Evolutionary conservation across 371 early-diverging fungal species (phyloP).

Genomic region (Funneliformis caledonium): DNA sequence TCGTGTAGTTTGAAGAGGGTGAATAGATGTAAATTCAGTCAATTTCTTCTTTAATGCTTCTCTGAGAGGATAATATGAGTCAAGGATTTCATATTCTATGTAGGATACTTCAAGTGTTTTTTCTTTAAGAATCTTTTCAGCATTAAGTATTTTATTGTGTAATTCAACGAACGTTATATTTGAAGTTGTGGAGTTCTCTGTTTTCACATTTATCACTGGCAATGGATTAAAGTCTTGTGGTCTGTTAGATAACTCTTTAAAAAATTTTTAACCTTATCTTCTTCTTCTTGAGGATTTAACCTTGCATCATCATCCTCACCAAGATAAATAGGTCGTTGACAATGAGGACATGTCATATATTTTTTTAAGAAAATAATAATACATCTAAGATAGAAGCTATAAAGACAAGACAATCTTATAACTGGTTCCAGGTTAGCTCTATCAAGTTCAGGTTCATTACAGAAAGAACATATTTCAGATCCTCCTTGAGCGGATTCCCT

Average conservation of each 20-base stretch:
- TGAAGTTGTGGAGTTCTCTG: neutral
- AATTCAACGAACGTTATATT: constrained; percentile 1
- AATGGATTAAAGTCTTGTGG: constrained; percentile 8
- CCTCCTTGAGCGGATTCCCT: neutral
- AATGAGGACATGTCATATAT: neutral
- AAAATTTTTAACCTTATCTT: constrained; percentile 5
- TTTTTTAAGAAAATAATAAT: too few species aligned
- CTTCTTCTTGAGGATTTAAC: constrained; percentile 16
- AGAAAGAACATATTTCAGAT: constrained; percentile 9
- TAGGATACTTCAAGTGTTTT: neutral
- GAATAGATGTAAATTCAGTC: neutral
- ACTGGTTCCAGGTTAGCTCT: too few species aligned
- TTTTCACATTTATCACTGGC: neutral
- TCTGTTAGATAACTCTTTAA: constrained; percentile 19
- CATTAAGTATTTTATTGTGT: constrained; percentile 10
- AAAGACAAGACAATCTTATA: too few species aligned
- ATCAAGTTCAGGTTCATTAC: neutral
- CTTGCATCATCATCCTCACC: neutral
- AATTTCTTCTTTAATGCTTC: constrained; percentile 8
- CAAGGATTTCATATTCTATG: constrained; percentile 27
- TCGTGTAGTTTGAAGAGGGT: neutral
- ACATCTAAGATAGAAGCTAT: too few species aligned
- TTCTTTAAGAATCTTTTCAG: too few species aligned
- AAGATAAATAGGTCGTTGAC: constrained; percentile 10
- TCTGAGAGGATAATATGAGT: constrained; percentile 6